These are phyloP conservation scores for Fusarium kyushuense DNA, from an alignment of 2,329 filamentous ascomycete species.

Conservation along the genomic window DNA sequence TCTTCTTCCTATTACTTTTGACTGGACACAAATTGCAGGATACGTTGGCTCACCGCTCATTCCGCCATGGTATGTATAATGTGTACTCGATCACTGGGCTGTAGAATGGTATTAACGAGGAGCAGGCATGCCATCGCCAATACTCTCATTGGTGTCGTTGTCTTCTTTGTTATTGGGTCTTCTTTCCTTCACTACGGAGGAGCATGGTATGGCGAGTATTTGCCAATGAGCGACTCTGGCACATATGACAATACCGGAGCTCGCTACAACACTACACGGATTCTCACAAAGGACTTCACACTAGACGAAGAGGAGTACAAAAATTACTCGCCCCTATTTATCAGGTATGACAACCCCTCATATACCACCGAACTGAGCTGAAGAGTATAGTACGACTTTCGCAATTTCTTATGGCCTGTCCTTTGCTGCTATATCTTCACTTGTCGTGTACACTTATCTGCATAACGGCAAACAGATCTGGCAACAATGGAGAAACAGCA, in stretches of 20 bases:
- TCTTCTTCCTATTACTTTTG: conserved; percentile 78
- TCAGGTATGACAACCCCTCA: conserved; percentile 57
- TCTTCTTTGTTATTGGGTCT: conserved; percentile 73
- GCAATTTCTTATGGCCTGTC: conserved; percentile 77
- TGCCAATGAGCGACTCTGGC: conserved; percentile 76
- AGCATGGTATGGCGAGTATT: conserved; percentile 71
- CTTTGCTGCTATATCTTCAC: conserved; percentile 76
- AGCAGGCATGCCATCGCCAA: conserved; percentile 77
- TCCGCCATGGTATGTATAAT: conserved; percentile 68
- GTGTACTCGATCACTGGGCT: neutral
- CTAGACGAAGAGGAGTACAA: conserved; percentile 74
- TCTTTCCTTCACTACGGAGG: conserved; percentile 73
- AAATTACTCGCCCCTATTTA: conserved; percentile 74
- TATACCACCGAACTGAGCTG: conserved; percentile 1
- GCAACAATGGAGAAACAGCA: conserved; percentile 70
- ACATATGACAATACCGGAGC: conserved; percentile 79
- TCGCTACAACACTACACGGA: conserved; percentile 72
- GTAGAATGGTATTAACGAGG: neutral
- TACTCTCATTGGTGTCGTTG: conserved; percentile 73
- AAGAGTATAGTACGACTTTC: conserved; percentile 71
- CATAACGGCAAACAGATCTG: conserved; percentile 76
- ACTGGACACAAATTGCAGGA: conserved; percentile 79
- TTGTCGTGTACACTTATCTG: conserved; percentile 75
- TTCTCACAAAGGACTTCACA: conserved; percentile 71
- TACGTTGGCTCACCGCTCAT: conserved; percentile 77